Conservation (phyloP, 345 rosid genomes). For the Turritis glabra region DNA sequence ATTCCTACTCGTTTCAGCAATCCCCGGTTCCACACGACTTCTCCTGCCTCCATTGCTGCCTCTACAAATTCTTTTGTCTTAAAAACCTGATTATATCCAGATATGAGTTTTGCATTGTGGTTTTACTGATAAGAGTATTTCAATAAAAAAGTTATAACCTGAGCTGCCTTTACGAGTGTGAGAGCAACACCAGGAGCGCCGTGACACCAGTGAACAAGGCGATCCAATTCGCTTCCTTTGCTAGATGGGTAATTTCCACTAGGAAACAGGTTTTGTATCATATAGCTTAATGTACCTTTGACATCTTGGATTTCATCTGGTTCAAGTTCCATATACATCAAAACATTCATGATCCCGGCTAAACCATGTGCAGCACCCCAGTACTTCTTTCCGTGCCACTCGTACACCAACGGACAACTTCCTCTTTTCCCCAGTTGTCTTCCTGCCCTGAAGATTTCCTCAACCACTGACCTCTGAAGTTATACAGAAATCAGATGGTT, state of each 20-base stretch:
- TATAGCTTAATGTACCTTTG: conserved; percentile 52
- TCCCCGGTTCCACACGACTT: conserved; percentile 67
- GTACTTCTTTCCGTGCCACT: conserved; percentile 71
- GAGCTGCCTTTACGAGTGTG: conserved; percentile 64
- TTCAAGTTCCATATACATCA: conserved; percentile 60
- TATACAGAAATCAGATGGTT: neutral
- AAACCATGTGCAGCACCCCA: conserved; percentile 84
- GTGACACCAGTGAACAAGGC: conserved; percentile 79
- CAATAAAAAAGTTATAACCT: conserved; percentile 37
- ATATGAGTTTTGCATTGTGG: neutral
- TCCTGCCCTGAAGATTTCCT: conserved; percentile 55
- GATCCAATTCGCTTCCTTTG: conserved; percentile 48
- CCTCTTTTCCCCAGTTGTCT: conserved; percentile 43
- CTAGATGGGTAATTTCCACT: conserved; percentile 66
- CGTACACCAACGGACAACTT: conserved; percentile 59
- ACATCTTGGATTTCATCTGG: conserved; percentile 64
- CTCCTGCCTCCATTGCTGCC: conserved; percentile 63
- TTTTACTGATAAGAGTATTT: neutral
- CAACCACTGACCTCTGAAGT: conserved; percentile 50
- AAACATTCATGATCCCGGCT: conserved; percentile 66
- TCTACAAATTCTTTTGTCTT: conserved; percentile 51
- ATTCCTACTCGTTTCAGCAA: conserved; percentile 69
- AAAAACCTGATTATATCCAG: conserved; percentile 41
- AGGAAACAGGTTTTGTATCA: conserved; percentile 54
- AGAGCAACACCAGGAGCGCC: conserved; percentile 75